These are phyloP conservation scores for Aethionema arabicum DNA, from an alignment of 345 rosid species.

Conservation along the genomic window DNA sequence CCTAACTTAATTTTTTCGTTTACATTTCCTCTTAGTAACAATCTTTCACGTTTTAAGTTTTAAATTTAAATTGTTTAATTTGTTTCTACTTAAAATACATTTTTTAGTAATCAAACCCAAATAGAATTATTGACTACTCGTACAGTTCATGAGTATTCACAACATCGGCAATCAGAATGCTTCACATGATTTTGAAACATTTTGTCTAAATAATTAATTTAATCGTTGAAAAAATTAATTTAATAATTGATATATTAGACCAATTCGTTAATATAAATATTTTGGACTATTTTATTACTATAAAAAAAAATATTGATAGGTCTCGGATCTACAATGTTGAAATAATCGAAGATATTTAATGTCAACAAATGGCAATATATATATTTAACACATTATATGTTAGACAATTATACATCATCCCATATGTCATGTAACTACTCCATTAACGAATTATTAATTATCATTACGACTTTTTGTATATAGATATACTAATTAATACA, in stretches of 20 bases:
- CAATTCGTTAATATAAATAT: not conserved
- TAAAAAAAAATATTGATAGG: too few relatives aligned
- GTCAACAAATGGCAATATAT: too few relatives aligned
- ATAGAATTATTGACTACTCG: slow-evolving; percentile 15
- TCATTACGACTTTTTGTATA: not conserved
- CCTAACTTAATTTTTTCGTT: slow-evolving; percentile 11
- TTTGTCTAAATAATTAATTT: not conserved
- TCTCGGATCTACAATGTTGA: too few relatives aligned
- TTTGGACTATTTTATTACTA: not conserved
- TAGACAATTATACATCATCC: slow-evolving; percentile 23
- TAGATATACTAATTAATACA: too few relatives aligned
- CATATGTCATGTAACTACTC: slow-evolving; percentile 34
- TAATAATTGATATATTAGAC: not conserved
- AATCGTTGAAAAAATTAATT: not conserved
- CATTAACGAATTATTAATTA: slow-evolving; percentile 7
- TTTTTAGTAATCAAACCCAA: not conserved
- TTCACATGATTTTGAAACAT: slow-evolving; percentile 1
- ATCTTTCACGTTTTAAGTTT: slow-evolving; percentile 26
- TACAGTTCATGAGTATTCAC: slow-evolving; percentile 15
- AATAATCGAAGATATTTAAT: too few relatives aligned
- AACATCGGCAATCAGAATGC: not conserved
- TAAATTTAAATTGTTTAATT: slow-evolving; percentile 4
- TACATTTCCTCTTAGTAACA: slow-evolving; percentile 11
- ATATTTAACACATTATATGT: too few relatives aligned
- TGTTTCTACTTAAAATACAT: slow-evolving; percentile 1